Base-by-base conservation (phyloP, 2,329 filamentous ascomycete species). In the Fusarium decemcellulare region DNA sequence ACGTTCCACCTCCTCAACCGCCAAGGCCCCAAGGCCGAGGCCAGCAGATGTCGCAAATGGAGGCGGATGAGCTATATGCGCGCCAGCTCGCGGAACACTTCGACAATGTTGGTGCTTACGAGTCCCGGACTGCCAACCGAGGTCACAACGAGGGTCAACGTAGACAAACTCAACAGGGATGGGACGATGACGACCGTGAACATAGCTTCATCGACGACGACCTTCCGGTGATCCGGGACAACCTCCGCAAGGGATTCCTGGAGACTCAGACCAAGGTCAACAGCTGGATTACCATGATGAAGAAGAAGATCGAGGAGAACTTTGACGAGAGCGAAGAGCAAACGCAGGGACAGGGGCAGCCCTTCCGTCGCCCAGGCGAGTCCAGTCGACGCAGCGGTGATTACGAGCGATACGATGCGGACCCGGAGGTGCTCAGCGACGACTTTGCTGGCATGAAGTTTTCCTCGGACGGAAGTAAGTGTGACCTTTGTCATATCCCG, bases 141-240 rank as follows among this genome's bases (percentile, higher is more conserved):
- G 75, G 78, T 56, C 43, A n/a, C 3, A 52, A 60, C 18, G 66
- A 64, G 23, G 59, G 56, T 29, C 58, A 65, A 80, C 78, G 65
- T 81, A 83, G 81, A 74, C 82, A 76, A 76, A 80, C 77, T 15
- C 46, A 67, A 63, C 63, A 74, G 15, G 59, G 53, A 32, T 69
- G 54, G 58, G 72, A 90, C 39, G 90, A 90, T 14, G 91, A 93
- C 52, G 91, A 93, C 51, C 89, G 88, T 50, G 94, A 97, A 74
- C 92, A 92, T 76, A 98, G 90, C 83, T 99, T 99, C 80, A 89
- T 98, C 73, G 96, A 99, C 74, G 96, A 99, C 75, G 96, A 99
- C 72, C 88, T 99, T 14, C 95, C 96, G 2, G 90, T 95, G 52
- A 98, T 99, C 77, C 91, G 91, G 71, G 94, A 97, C 78, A 98